phyloP scores from a whole-genome alignment of 1,284 basidiomycete genomes.

The Laetiporus sulphureus region DNA sequence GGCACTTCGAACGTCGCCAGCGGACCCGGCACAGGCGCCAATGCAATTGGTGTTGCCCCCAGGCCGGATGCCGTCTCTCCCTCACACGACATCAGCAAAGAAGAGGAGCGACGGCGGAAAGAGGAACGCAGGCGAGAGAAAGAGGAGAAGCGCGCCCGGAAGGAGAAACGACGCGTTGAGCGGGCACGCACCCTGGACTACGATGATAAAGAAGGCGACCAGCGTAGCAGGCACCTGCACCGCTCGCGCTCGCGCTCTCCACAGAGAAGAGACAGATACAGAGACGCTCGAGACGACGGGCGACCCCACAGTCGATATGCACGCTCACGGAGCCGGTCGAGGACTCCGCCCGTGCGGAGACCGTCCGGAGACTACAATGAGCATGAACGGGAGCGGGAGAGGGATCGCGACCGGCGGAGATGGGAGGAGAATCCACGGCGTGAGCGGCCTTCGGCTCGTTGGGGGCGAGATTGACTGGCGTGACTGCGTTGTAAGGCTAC shows the following conservation, averaged over 20 bases:
- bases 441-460: constrained; percentile 21
- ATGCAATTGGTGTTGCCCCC: constrained; percentile 23
- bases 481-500: no score
- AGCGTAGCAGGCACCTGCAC: constrained; percentile 20
- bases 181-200: constrained; percentile 17
- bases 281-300: constrained; percentile 10
- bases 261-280: constrained; percentile 11
- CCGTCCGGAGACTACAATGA: constrained; percentile 32
- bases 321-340: constrained; percentile 22
- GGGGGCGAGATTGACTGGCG: constrained; percentile 21
- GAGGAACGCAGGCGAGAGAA: constrained; percentile 48
- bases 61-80: constrained; percentile 21
- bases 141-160: constrained; percentile 39
- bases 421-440: constrained; percentile 43
- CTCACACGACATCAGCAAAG: constrained; percentile 38
- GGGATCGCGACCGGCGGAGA: constrained; percentile 43
- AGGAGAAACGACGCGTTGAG: constrained; percentile 47
- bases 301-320: constrained; percentile 10
- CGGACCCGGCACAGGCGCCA: constrained; percentile 29
- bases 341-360: constrained; percentile 21
- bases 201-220: constrained; percentile 3
- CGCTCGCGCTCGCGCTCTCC: constrained; percentile 42
- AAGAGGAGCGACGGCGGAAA: constrained; percentile 49
- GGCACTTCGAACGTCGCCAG: constrained; percentile 22
- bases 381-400: constrained; percentile 39